Evolutionary conservation across 1,284 basidiomycete genomes (phyloP).

Genomic region (Ceratobasidium sp.): DNA sequence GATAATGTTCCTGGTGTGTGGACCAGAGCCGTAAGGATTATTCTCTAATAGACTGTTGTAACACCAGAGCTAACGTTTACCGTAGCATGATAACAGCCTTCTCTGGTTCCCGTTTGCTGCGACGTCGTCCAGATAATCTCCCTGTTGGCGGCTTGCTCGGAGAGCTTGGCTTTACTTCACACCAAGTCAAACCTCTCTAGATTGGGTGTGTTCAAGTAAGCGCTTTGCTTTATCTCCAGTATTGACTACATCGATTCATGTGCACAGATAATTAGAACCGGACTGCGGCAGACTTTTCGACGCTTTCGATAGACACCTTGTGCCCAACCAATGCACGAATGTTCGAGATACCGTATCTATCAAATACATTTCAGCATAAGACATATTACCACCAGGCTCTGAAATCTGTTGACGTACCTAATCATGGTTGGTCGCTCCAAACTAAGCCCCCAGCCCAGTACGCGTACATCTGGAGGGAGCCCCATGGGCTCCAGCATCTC

Average conservation of each 20-base stretch:
- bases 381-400: not conserved
- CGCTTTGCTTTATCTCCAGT: slow-evolving; percentile 15
- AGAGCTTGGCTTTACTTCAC: slow-evolving; percentile 42
- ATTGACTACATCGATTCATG: slow-evolving; percentile 34
- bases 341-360: slow-evolving; percentile 89
- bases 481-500: slow-evolving; percentile 99
- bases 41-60: not conserved
- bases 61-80: not conserved
- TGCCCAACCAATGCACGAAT: slow-evolving; percentile 97
- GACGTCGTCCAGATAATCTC: slow-evolving; percentile 26
- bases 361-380: slow-evolving; percentile 11
- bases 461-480: slow-evolving; percentile 95
- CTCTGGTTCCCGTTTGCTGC: slow-evolving; percentile 39
- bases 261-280: slow-evolving; percentile 67
- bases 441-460: slow-evolving; percentile 96
- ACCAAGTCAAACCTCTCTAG: slow-evolving; percentile 44
- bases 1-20: slow-evolving; percentile 47
- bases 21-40: slow-evolving; percentile 46
- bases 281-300: slow-evolving; percentile 90
- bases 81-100: slow-evolving; percentile 45
- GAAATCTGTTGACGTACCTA: slow-evolving; percentile 64
- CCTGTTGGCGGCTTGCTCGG: slow-evolving; percentile 45
- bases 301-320: slow-evolving; percentile 90
- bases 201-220: not conserved
- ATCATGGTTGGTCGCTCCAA: slow-evolving; percentile 99